phyloP scores from a whole-genome alignment of 2,329 filamentous ascomycete genomes.

The Furcasterigmium furcatum region DNA sequence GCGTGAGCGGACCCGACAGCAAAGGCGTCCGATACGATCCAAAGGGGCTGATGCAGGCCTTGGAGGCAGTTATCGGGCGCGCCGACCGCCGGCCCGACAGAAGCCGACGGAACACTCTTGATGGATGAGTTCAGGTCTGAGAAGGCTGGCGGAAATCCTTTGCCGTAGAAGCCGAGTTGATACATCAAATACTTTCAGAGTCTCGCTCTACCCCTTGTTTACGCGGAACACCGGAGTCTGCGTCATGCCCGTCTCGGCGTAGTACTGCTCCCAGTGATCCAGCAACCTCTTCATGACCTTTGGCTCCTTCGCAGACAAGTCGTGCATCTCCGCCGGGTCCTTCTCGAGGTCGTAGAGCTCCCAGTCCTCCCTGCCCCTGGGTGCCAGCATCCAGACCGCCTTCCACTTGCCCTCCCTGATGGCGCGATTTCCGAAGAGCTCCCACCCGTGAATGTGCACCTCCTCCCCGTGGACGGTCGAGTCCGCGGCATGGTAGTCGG shows the following conservation, averaged over 20 bases:
- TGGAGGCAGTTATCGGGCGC: conserved; percentile 74
- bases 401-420: conserved; percentile 55
- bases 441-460: conserved; percentile 52
- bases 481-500: too few species aligned
- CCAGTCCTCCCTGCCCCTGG: conserved; percentile 46
- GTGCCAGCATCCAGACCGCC: conserved; percentile 53
- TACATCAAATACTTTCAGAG: too few species aligned
- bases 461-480: conserved; percentile 43
- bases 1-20: conserved; percentile 46
- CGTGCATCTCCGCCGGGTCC: conserved; percentile 49
- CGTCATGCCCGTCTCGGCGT: too few species aligned
- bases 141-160: too few species aligned
- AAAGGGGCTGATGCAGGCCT: conserved; percentile 67
- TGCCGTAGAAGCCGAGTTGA: too few species aligned
- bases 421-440: conserved; percentile 48
- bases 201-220: too few species aligned
- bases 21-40: conserved; percentile 67
- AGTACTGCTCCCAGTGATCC: too few species aligned
- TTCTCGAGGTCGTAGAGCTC: conserved; percentile 50
- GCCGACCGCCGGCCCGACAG: conserved; percentile 30
- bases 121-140: not conserved
- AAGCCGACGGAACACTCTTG: conserved; percentile 42
- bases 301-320: conserved; percentile 34
- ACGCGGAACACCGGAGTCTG: too few species aligned
- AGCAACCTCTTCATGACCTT: conserved; percentile 41